Evolutionary conservation across 202 grass and related monocot genomes (phyloP), one percentile per base, ranked within the genome.

Genomic region (Hordeum pubiflorum): DNA sequence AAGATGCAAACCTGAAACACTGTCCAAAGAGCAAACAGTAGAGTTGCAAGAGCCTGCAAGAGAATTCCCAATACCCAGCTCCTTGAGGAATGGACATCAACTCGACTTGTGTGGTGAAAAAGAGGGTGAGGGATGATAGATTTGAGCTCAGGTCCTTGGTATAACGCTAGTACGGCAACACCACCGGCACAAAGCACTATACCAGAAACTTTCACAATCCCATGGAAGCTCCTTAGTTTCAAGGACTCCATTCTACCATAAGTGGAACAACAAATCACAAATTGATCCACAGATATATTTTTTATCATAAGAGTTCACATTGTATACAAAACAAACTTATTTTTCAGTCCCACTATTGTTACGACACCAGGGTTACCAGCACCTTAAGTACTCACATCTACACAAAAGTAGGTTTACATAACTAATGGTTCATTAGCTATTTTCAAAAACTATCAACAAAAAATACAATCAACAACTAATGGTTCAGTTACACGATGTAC

Each of bases 141-240:
- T 78, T 89, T 92, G 48, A 87, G 66, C 57, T 82, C 33, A 64
- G 90, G 84, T 78, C 90, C 87, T 50, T 89, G 67, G 69, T 87
- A 89, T 24, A 92, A 75, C 0, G 72, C 81, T 48, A 89, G 76
- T 39, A 87, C 50, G 40, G 80, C 48, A 79, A 82, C 77, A 32
- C 84, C 81, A 22, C 48, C 33, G 13, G 65, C 77, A 38, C 90
- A 92, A 70, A 92, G 72, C 50, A 64, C 23, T 29, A 89, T 58
- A 21, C 90, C 87, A 29, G 79, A 74, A 59, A 85, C 50, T 82
- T 92, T 85, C 4, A 70, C 13, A 31, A 85, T 70, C 59, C 87
- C 87, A 40, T 86, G 84, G 37, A 74, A 34, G 41, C 64, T 92
- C 34, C 78, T 67, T 60, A 89, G 22, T 33, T 71, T 79, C 58